These are phyloP conservation scores for Abrus pulchellus DNA, from an alignment of 306 rosid genomes.

Conservation along the genomic window DNA sequence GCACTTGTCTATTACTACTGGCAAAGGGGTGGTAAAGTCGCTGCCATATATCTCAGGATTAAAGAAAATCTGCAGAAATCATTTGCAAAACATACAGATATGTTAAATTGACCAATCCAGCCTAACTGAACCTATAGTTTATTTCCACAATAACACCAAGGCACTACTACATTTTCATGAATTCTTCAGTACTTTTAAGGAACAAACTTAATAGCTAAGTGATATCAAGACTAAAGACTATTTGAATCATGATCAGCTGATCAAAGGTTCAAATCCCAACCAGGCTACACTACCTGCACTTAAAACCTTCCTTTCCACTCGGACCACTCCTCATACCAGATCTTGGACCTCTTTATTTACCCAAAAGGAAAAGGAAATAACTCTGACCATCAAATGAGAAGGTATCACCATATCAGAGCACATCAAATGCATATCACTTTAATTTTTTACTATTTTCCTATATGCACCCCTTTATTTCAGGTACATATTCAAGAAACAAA, in stretches of 20 bases:
- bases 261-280: slow-evolving; percentile 11
- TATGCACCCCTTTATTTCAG: neutral
- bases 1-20: slow-evolving; percentile 92
- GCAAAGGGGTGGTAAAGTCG: slow-evolving; percentile 85
- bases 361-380: slow-evolving; percentile 21
- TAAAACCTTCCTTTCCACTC: slow-evolving; percentile 14
- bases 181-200: slow-evolving; percentile 24
- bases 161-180: slow-evolving; percentile 39
- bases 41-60: slow-evolving; percentile 96
- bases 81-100: slow-evolving; percentile 16
- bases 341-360: slow-evolving; percentile 13
- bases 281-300: neutral
- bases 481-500: neutral
- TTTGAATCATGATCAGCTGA: neutral
- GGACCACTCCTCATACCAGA: neutral
- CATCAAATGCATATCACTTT: neutral
- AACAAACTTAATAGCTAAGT: slow-evolving; percentile 3
- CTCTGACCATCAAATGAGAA: slow-evolving; percentile 18
- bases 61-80: slow-evolving; percentile 79
- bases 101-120: slow-evolving; percentile 27
- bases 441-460: slow-evolving; percentile 2
- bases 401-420: neutral
- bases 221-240: slow-evolving; percentile 17
- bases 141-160: slow-evolving; percentile 30
- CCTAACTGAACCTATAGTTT: slow-evolving; percentile 19